phyloP scores from a whole-genome alignment of 208 protist genomes.

The Blechomonas ayalai region DNA sequence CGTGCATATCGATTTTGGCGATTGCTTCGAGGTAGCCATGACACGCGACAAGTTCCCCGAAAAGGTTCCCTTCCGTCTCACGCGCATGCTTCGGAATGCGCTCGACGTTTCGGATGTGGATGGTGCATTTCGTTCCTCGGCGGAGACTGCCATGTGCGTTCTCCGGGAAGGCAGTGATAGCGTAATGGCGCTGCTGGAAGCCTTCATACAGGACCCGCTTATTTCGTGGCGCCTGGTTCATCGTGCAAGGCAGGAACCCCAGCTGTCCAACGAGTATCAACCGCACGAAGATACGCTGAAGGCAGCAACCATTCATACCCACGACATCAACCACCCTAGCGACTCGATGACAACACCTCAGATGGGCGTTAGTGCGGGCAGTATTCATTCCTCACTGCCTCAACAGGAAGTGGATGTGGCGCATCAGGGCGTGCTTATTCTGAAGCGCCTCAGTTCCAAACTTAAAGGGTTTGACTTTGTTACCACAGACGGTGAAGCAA shows the following conservation, averaged over 20 bases:
- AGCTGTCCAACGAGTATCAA: conserved; percentile 59
- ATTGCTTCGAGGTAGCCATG: conserved; percentile 99
- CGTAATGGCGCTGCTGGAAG: conserved; percentile 98
- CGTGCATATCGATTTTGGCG: conserved; percentile 99
- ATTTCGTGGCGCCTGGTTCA: conserved; percentile 98
- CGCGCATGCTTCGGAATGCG: conserved; percentile 98
- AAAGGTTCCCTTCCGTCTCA: conserved; percentile 99
- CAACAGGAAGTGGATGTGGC: conserved; percentile 70
- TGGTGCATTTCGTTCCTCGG: conserved; percentile 95
- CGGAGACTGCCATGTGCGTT: conserved; percentile 96
- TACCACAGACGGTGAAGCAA: conserved; percentile 9
- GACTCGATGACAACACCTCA: conserved; percentile 30
- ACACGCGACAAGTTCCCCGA: conserved; percentile 98
- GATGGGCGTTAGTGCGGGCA: conserved; percentile 3
- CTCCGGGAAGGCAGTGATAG: conserved; percentile 97
- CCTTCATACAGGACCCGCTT: conserved; percentile 99
- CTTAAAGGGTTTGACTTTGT: conserved; percentile 76
- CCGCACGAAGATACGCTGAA: conserved; percentile 71
- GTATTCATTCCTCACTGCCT: conserved; percentile 13
- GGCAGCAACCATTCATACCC: conserved; percentile 23
- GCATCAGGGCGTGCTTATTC: conserved; percentile 77
- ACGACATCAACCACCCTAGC: background rate
- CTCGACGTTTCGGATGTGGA: conserved; percentile 99
- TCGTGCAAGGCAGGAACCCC: conserved; percentile 54
- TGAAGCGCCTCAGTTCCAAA: conserved; percentile 78